Base-by-base conservation (phyloP, 331 rosid species). In the Stylosanthes scabra region DNA sequence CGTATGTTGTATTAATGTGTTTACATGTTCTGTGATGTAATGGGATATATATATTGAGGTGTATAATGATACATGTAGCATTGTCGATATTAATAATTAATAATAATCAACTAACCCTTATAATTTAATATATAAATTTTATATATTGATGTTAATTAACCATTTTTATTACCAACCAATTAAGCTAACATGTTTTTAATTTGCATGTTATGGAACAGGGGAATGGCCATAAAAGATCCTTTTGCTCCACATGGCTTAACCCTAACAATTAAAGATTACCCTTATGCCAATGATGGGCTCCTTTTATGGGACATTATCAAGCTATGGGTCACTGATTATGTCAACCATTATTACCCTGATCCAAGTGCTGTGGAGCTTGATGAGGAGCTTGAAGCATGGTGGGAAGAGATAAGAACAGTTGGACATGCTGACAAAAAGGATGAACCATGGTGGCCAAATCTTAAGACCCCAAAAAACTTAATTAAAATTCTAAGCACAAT, bases 371-470 rank as follows among this genome's bases (percentile, higher is more conserved):
- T 89, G 46, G 74, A 58, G 40, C 44, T 40, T 2, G 96, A 89
- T 13, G 52, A 75, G 54, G 96, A 89, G 78, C 89, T 89, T 15
- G 90, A 89, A 42, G 80, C 87, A 59, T 90, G 96, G 93, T 87
- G 96, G 96, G 84, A 76, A 39, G 89, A 90, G 60, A 90, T 90
- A n/a, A 57, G 86, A 76, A 86, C 82, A 12, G 67, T 66, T 5
- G 96, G 96, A 5, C 91, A 87, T 25, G 96, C 76, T 0, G 89
- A 90, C 79, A 90, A 90, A 60, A 90, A 90, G 31, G 92, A 89
- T 13, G 90, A 89, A 59, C 89, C 90, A 5, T 83, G 96, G 91
- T 90, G 96, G 96, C 93, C 93, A 6, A 14, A 15, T 31, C 89
- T 90, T 4, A 66, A 74, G 12, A 90, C 91, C 15, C 63, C 80